These are phyloP conservation scores for Polychytrium aggregatum DNA, from an alignment of 192 early-diverging fungal species.

Conservation along the genomic window DNA sequence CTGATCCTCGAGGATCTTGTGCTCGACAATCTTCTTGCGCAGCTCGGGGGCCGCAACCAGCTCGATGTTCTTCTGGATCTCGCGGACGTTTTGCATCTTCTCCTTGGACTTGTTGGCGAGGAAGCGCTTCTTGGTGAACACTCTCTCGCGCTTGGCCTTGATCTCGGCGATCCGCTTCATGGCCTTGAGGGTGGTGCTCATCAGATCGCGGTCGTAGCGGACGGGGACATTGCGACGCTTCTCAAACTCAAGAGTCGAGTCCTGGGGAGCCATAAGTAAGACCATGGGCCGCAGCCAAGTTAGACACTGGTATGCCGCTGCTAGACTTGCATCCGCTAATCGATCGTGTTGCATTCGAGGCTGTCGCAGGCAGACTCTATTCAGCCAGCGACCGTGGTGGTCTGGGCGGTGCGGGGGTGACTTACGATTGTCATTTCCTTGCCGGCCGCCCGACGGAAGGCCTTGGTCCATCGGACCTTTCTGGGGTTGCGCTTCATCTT, in stretches of 20 bases:
- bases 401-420: slow-evolving; percentile 4
- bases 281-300: no score
- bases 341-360: neutral
- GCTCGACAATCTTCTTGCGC: slow-evolving; percentile 52
- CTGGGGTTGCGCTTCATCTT: slow-evolving; percentile 99
- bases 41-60: slow-evolving; percentile 52
- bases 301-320: no score
- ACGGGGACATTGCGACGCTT: slow-evolving; percentile 97
- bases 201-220: slow-evolving; percentile 92
- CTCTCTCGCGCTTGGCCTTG: slow-evolving; percentile 81
- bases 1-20: slow-evolving; percentile 39
- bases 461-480: slow-evolving; percentile 99
- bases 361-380: neutral
- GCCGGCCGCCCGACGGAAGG: slow-evolving; percentile 94
- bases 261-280: slow-evolving; percentile 33
- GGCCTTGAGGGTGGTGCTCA: slow-evolving; percentile 94
- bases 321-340: no score
- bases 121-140: slow-evolving; percentile 84
- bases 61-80: slow-evolving; percentile 81
- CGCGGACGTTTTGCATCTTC: slow-evolving; percentile 57
- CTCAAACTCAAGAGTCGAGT: slow-evolving; percentile 96
- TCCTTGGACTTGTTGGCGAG: slow-evolving; percentile 75
- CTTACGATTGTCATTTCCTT: slow-evolving; percentile 98
- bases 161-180: slow-evolving; percentile 98
- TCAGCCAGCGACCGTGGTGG: neutral